Conservation (phyloP, 2,329 filamentous ascomycete genomes). For the Paramyrothecium sp. region DNA sequence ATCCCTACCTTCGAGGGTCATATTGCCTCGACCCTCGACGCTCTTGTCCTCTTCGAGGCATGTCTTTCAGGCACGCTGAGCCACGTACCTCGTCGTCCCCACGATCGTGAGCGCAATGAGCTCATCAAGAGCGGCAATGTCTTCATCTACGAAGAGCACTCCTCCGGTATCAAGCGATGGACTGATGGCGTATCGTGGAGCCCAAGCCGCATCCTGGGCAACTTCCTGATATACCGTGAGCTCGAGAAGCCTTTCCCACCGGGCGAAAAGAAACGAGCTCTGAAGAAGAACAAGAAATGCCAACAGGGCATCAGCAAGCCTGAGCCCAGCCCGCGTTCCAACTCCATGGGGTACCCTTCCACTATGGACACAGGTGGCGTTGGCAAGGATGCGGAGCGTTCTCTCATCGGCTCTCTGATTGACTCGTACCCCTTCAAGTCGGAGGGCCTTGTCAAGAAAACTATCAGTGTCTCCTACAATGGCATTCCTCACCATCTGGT, state of each 20-base stretch:
- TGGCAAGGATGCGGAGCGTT: slow-evolving; percentile 31
- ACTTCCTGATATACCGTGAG: slow-evolving; percentile 84
- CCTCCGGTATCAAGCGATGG: slow-evolving; percentile 91
- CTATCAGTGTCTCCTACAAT: slow-evolving; percentile 75
- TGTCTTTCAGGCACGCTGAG: slow-evolving; percentile 68
- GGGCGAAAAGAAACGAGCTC: slow-evolving; percentile 81
- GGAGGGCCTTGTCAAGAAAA: slow-evolving; percentile 86
- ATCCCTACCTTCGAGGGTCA: slow-evolving; percentile 67
- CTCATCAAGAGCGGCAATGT: slow-evolving; percentile 83
- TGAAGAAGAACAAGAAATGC: slow-evolving; percentile 61
- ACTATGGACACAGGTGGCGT: slow-evolving; percentile 11
- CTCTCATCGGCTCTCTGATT: slow-evolving; percentile 76
- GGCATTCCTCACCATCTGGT: slow-evolving; percentile 82
- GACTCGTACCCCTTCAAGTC: slow-evolving; percentile 88
- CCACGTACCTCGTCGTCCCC: slow-evolving; percentile 80
- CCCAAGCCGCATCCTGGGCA: slow-evolving; percentile 79
- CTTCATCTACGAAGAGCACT: slow-evolving; percentile 89
- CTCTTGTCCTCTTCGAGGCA: slow-evolving; percentile 76
- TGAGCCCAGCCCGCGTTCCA: slow-evolving; percentile 18
- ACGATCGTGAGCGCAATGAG: slow-evolving; percentile 75
- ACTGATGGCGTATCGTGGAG: slow-evolving; percentile 92
- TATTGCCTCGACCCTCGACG: slow-evolving; percentile 70
- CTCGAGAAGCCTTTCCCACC: slow-evolving; percentile 75
- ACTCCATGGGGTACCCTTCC: slow-evolving; percentile 10
- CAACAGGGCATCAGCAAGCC: slow-evolving; percentile 35